These are phyloP conservation scores for Lactarius evosmus DNA, from an alignment of 768 basidiomycete genomes.

Conservation along the genomic window DNA sequence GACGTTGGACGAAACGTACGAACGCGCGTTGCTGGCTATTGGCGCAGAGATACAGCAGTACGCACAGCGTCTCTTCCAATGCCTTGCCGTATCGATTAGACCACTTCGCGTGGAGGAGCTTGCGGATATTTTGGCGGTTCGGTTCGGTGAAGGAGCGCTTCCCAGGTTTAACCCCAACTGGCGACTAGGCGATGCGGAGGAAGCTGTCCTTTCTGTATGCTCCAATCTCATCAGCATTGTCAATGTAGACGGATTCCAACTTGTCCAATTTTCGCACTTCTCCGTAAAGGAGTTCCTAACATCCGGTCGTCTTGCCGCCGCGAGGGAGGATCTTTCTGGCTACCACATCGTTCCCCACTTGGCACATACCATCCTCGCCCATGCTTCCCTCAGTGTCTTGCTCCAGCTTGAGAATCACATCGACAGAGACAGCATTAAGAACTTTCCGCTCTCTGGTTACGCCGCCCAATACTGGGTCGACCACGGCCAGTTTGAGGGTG, in stretches of 20 bases:
- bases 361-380: background rate
- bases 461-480: conserved; percentile 3
- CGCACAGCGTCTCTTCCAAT: conserved; percentile 13
- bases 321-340: background rate
- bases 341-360: background rate
- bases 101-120: conserved; percentile 9
- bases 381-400: background rate
- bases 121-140: conserved; percentile 7
- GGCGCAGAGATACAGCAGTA: background rate
- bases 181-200: conserved; percentile 4
- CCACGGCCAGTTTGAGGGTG: background rate
- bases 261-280: conserved; percentile 16
- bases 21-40: background rate
- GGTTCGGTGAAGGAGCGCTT: background rate
- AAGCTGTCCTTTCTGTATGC: background rate
- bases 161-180: conserved; percentile 1
- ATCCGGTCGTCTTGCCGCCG: background rate
- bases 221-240: conserved; percentile 8
- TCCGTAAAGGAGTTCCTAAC: conserved; percentile 16
- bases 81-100: background rate
- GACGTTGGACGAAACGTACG: conserved; percentile 10
- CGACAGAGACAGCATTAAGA: background rate
- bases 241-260: background rate
- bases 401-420: background rate
- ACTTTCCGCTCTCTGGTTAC: background rate